Conservation (phyloP, 225 moss, liverwort and hornwort species). For the Marchantia paleacea region DNA sequence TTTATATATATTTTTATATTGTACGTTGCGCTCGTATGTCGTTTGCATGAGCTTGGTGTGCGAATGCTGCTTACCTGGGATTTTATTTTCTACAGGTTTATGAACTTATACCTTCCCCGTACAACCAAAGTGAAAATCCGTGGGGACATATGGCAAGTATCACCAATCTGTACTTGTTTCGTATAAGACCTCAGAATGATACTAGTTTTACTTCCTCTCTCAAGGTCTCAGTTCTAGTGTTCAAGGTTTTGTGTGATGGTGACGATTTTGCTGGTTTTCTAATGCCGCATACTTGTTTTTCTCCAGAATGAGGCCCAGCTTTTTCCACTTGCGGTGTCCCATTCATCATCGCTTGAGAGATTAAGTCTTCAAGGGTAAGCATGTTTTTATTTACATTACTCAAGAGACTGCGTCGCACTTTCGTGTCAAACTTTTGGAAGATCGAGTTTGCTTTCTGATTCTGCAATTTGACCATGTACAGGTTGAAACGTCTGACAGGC, state of each 20-base stretch:
- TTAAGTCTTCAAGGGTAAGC: slow-evolving; percentile 32
- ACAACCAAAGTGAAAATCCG: slow-evolving; percentile 51
- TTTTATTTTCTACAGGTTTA: slow-evolving; percentile 53
- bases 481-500: slow-evolving; percentile 53
- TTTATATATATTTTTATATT: too few species aligned
- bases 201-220: too few species aligned
- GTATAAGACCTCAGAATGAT: not conserved
- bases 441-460: not conserved
- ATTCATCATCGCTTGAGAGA: slow-evolving; percentile 36
- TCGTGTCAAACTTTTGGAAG: not conserved
- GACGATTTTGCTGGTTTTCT: not conserved
- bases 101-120: slow-evolving; percentile 73
- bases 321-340: slow-evolving; percentile 16
- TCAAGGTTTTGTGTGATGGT: not conserved
- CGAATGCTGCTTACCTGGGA: too few species aligned
- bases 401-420: too few species aligned
- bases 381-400: not conserved
- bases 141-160: slow-evolving; percentile 68
- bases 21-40: too few species aligned
- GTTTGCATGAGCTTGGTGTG: too few species aligned
- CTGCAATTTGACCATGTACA: slow-evolving; percentile 32
- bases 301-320: slow-evolving; percentile 27
- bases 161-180: not conserved
- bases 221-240: not conserved
- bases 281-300: not conserved